phyloP scores from a whole-genome alignment of 148 eudicot species.

The Agrostemma githago region DNA sequence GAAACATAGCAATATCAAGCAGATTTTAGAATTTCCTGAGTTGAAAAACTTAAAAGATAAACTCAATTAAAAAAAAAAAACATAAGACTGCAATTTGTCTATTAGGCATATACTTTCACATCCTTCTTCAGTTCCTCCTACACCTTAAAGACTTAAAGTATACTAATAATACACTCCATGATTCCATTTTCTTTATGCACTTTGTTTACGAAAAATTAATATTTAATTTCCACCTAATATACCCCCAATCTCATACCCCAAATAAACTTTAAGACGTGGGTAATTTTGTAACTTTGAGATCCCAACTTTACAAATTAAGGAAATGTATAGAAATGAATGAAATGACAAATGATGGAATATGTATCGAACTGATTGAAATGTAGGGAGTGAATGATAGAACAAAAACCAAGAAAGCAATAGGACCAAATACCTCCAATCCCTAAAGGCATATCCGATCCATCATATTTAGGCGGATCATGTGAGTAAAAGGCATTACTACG shows the following conservation, averaged over 20 bases:
- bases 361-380: no score
- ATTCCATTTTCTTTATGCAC: neutral
- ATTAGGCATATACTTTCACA: conserved; percentile 5
- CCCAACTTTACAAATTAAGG: no score
- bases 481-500: conserved; percentile 60
- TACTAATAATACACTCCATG: neutral
- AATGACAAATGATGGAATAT: no score
- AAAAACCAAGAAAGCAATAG: conserved; percentile 2
- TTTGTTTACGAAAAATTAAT: no score
- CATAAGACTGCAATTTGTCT: neutral
- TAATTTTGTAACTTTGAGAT: no score
- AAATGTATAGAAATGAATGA: no score
- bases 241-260: no score
- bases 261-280: no score
- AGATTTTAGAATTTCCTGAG: neutral
- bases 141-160: no score
- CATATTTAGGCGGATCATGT: conserved; percentile 43
- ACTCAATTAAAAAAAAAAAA: no score
- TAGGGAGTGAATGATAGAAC: neutral
- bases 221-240: no score
- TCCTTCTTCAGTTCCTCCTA: no score
- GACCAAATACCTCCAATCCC: conserved; percentile 53
- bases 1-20: conserved; percentile 17
- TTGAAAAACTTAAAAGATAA: conserved; percentile 1
- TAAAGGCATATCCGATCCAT: conserved; percentile 57